These are phyloP conservation scores for Debaryomyces sp. DNA, from an alignment of 1,139 yeast genomes.

Conservation along the genomic window DNA sequence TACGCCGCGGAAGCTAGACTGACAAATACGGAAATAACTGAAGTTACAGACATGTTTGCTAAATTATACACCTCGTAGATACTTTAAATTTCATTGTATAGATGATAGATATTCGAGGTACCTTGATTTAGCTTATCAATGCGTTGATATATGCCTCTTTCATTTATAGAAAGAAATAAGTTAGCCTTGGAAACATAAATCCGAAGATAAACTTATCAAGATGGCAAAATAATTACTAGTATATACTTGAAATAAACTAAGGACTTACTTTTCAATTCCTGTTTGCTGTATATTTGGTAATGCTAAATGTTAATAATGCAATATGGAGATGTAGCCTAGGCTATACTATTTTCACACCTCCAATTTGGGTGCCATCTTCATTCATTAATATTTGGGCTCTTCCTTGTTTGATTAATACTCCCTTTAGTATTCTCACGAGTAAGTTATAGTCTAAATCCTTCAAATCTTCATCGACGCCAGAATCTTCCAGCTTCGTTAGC, in stretches of 20 bases:
- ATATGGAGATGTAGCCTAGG: background rate
- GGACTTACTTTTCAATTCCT: background rate
- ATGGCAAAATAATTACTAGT: background rate
- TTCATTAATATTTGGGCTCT: constrained; percentile 66
- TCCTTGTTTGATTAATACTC: constrained; percentile 64
- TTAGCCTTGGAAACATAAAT: background rate
- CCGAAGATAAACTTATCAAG: constrained; percentile 5
- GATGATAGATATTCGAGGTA: constrained; percentile 9
- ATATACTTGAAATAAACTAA: background rate
- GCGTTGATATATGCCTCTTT: constrained; percentile 1
- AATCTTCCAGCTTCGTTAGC: constrained; percentile 64
- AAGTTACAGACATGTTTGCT: constrained; percentile 22
- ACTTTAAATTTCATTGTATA: background rate
- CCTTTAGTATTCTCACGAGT: constrained; percentile 55
- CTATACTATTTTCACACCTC: constrained; percentile 68
- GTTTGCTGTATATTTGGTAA: background rate
- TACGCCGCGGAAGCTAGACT: constrained; percentile 20
- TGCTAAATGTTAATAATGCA: background rate
- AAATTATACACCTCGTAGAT: constrained; percentile 29
- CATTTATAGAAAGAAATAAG: background rate
- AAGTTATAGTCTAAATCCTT: constrained; percentile 62
- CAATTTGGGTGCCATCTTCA: constrained; percentile 54
- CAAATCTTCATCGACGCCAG: constrained; percentile 58
- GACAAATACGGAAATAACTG: constrained; percentile 25
- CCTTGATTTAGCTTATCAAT: constrained; percentile 10